Conservation (phyloP, 257 asterid species). For the Rehmannia glutinosa region DNA sequence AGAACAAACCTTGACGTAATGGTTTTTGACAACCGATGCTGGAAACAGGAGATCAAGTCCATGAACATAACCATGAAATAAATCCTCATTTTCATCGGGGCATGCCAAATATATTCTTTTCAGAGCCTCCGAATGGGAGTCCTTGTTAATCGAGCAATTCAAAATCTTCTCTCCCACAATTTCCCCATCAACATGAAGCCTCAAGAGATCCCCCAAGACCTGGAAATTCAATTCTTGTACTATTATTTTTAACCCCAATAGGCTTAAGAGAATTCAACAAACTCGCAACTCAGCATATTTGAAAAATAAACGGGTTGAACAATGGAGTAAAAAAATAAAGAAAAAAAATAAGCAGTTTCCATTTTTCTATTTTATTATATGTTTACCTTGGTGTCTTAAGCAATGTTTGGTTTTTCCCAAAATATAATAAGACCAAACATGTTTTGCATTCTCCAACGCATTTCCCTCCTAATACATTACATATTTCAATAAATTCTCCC, state of each 20-base stretch:
- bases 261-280: background rate
- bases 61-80: slow-evolving; percentile 50
- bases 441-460: no score
- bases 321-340: background rate
- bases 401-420: no score
- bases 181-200: slow-evolving; percentile 67
- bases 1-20: slow-evolving; percentile 48
- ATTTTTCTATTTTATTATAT: no score
- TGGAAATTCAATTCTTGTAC: slow-evolving; percentile 29
- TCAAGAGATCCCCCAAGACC: slow-evolving; percentile 44
- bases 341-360: background rate
- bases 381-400: no score
- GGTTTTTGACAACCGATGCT: slow-evolving; percentile 34
- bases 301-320: background rate
- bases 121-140: slow-evolving; percentile 30
- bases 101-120: slow-evolving; percentile 35
- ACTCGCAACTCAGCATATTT: background rate
- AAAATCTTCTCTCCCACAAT: slow-evolving; percentile 55
- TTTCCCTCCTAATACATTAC: no score
- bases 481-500: no score
- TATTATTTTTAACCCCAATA: slow-evolving; percentile 16
- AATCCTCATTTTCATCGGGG: slow-evolving; percentile 42
- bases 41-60: slow-evolving; percentile 40
- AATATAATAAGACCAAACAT: no score
- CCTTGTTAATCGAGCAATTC: slow-evolving; percentile 33